Evolutionary conservation across 768 basidiomycete species (phyloP).

Genomic region (Boletellus ananiceps): DNA sequence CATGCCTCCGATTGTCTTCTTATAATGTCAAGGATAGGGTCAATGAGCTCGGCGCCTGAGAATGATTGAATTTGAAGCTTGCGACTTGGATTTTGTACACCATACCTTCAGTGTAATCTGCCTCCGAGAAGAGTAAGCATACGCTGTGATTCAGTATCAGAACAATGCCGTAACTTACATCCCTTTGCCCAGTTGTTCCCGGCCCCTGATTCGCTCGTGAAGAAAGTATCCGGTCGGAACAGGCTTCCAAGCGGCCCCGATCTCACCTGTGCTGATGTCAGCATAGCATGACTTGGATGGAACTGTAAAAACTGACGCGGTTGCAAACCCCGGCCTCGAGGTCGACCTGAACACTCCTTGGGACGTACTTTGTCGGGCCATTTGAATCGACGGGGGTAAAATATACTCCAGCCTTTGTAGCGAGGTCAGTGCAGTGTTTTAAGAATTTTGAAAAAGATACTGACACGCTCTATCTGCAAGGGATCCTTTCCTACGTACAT

Average conservation of each 20-base stretch:
- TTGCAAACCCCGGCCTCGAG: constrained; percentile 86
- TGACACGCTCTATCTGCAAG: constrained; percentile 68
- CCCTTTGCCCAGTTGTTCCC: constrained; percentile 98
- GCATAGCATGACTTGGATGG: not conserved
- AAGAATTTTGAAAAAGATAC: constrained; percentile 16
- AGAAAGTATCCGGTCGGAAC: constrained; percentile 85
- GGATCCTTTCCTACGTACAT: constrained; percentile 69
- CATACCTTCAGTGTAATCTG: constrained; percentile 86
- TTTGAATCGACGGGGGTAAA: constrained; percentile 64
- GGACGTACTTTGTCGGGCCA: constrained; percentile 70
- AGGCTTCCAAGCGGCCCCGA: constrained; percentile 66
- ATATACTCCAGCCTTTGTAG: constrained; percentile 67
- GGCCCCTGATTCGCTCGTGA: constrained; percentile 59
- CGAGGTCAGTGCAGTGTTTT: not conserved
- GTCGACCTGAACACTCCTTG: constrained; percentile 87
- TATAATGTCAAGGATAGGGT: constrained; percentile 76
- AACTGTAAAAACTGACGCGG: constrained; percentile 42
- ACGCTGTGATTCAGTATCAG: constrained; percentile 1
- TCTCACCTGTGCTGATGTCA: constrained; percentile 45
- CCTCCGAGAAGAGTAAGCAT: constrained; percentile 20
- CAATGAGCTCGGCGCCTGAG: constrained; percentile 85
- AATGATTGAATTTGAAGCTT: not conserved
- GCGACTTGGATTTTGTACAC: not conserved
- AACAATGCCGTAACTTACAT: constrained; percentile 49
- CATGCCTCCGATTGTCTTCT: constrained; percentile 77